phyloP scores from a whole-genome alignment of 176 grass and related monocot species.

The Leersia perrieri region DNA sequence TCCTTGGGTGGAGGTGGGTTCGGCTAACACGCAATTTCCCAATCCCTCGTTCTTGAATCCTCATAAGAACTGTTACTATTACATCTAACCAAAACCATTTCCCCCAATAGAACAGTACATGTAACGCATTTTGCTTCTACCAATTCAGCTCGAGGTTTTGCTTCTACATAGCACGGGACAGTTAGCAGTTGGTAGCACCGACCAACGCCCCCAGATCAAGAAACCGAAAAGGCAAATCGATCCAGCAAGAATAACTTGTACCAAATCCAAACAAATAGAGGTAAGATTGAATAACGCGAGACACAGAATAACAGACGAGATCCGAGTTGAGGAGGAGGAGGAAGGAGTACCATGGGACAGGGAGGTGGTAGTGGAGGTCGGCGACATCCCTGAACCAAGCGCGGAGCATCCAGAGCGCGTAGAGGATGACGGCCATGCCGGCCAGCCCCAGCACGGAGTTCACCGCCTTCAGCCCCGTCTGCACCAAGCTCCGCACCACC shows the following conservation, averaged over 20 bases:
- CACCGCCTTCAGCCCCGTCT: conserved; percentile 81
- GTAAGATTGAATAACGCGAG: background rate
- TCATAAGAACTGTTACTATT: background rate
- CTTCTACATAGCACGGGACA: background rate
- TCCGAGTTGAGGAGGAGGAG: conserved; percentile 2
- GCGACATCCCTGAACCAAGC: conserved; percentile 57
- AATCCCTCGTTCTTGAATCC: conserved; percentile 4
- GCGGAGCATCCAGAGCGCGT: conserved; percentile 94
- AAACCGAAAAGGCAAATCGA: background rate
- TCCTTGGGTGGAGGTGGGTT: conserved; percentile 30
- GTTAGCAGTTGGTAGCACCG: background rate
- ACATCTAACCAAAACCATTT: background rate
- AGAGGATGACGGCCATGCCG: conserved; percentile 95
- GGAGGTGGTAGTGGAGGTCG: background rate
- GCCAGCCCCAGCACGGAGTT: conserved; percentile 82
- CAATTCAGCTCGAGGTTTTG: background rate
- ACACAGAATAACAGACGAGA: background rate
- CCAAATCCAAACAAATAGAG: background rate
- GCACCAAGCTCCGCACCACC: conserved; percentile 61
- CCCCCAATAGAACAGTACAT: background rate
- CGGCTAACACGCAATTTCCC: background rate
- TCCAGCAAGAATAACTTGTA: background rate
- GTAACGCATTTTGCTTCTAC: background rate
- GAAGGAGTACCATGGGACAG: conserved; percentile 55
- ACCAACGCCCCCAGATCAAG: background rate